These are phyloP conservation scores for Cyberlindnera amylophila DNA, from an alignment of 805 yeast genomes.

Conservation along the genomic window DNA sequence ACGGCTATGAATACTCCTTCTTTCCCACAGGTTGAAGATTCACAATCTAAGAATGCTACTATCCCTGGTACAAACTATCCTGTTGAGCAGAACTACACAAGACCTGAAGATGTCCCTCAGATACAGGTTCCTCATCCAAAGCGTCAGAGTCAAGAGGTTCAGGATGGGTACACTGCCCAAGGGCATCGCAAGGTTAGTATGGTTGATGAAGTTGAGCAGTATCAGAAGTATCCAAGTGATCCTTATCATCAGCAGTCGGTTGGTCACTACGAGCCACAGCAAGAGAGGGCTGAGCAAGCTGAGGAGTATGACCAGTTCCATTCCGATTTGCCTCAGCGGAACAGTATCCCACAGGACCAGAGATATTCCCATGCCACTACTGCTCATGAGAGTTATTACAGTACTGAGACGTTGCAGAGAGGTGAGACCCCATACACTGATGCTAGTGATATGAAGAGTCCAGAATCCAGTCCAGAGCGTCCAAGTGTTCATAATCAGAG, in stretches of 20 bases:
- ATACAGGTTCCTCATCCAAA: constrained; percentile 13
- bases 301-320: neutral
- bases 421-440: constrained; percentile 12
- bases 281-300: neutral
- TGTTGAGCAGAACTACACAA: constrained; percentile 1
- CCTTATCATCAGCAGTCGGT: neutral
- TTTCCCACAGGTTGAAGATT: constrained; percentile 1
- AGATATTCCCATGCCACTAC: constrained; percentile 11
- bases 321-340: neutral
- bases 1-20: constrained; percentile 8
- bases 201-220: constrained; percentile 16
- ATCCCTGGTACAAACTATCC: constrained; percentile 10
- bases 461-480: neutral
- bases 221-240: no score
- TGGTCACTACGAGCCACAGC: neutral
- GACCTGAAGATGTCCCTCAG: constrained; percentile 5
- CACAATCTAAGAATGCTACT: neutral
- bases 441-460: constrained; percentile 13
- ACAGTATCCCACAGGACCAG: neutral
- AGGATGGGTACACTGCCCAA: neutral
- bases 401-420: constrained; percentile 10
- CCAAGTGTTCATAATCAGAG: neutral
- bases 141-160: constrained; percentile 6
- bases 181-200: neutral
- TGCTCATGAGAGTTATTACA: constrained; percentile 11